Evolutionary conservation across 2,329 filamentous ascomycete species (phyloP), one percentile per base, ranked within the genome.

Genomic region (Aspergillus sp.): DNA sequence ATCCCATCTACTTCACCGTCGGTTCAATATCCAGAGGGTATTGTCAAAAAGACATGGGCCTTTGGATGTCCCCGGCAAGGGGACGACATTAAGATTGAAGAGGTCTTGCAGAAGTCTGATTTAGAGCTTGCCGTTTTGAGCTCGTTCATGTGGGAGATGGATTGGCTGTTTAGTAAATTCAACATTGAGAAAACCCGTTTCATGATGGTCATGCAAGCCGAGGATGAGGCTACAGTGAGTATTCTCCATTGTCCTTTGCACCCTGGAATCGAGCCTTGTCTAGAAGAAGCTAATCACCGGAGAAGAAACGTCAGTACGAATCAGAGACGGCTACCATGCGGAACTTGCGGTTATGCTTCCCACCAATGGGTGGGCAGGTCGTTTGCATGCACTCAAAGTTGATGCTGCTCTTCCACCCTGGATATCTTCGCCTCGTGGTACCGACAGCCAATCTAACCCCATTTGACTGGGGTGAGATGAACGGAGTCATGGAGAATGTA

Each of bases 311-410:
- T 32, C 71, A 77, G 44, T 76, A 79, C 49, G 59, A 71, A 57
- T 57, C 68, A 10, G 78, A 82, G 53, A 77, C 77, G 25, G 74
- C 73, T 2, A 73, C 71, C 8, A 78, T 84, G 65, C 71, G 72
- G 10, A 82, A 83, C 54, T 81, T 96, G 58, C 85, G 85, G 19
- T 67, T 88, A 58, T 92, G 91, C 72, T 96, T 98, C 71, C 94
- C 94, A 15, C 84, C 84, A 2, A 94, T 97, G 90, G 81, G 86
- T 42, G 85, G 86, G 1, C 81, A 85, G 50, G 78, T 86, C 5
- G 89, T 88, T 23, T 88, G 84, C 68, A 96, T 98, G 92, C 95
- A 98, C 75, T 96, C 92, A 53, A 98, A 99, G 73, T 81, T 98
- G 47, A 93, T 96, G 84, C 77, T 98, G 1, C 82, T 98, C n/a